A percentile compares a stretch with the other conserved stretches of the same genome.
Evolutionary conservation across 106 monocot genomes (phyloP).

Genomic region (Allium fistulosum): DNA sequence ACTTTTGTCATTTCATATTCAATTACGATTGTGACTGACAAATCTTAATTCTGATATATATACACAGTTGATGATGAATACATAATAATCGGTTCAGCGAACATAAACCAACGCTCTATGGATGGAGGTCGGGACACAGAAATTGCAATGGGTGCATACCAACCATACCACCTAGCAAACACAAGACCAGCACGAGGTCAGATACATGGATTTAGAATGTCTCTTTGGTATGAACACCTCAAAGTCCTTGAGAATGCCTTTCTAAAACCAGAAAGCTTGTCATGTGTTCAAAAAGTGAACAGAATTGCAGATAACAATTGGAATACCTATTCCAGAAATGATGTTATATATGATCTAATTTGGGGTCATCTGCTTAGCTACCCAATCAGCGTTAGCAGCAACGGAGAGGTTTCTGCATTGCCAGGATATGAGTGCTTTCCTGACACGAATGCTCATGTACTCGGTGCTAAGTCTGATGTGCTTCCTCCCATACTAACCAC

Average conservation of each 20-base stretch:
- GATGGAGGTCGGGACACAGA: conserved; percentile 24
- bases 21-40: too few species aligned
- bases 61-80: conserved; percentile 26
- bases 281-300: conserved; percentile 15
- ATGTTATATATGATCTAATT: background rate
- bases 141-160: conserved; percentile 27
- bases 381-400: conserved; percentile 4
- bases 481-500: conserved; percentile 21
- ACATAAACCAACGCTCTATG: conserved; percentile 31
- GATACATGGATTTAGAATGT: conserved; percentile 45
- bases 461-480: conserved; percentile 14
- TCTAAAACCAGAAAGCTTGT: conserved; percentile 11
- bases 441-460: conserved; percentile 19
- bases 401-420: conserved; percentile 2
- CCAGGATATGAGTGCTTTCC: conserved; percentile 14
- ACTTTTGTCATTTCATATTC: too few species aligned
- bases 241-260: conserved; percentile 13
- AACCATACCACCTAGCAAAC: conserved; percentile 9
- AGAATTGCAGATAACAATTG: conserved; percentile 8
- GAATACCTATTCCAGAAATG: background rate
- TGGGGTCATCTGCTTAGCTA: conserved; percentile 17
- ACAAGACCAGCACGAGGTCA: conserved; percentile 24
- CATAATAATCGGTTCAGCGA: conserved; percentile 22
- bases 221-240: conserved; percentile 53
- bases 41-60: background rate